Base-by-base conservation (phyloP, 495 filamentous ascomycete genomes). In the Hypoxylon lienhwacheense region DNA sequence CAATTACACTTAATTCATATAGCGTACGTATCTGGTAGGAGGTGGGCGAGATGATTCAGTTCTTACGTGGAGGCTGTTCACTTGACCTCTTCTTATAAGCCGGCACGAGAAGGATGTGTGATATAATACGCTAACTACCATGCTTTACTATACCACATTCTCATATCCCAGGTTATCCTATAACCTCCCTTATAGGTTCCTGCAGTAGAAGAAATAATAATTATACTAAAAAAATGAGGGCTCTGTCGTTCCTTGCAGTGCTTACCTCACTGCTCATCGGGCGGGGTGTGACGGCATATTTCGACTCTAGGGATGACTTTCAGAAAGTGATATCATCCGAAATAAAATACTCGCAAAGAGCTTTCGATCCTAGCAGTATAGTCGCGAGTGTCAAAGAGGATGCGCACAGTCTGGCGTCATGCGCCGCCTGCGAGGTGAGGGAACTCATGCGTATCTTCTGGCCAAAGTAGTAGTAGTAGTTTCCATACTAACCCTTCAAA, bases 371-470 rank as follows among this genome's bases (percentile, higher is more conserved):
- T 10, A 4, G 57, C n/a, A 45, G 26, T 11, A 29, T 64, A 1
- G 63, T 53, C 11, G 53, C 61, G 11, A 53, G 53, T 20, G 66
- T 69, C 11, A 64, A 61, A 58, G 52, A 63, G 24, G 75, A 77
- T 47, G 69, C 77, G 19, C 69, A 75, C 59, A 67, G 71, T 61
- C 69, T 70, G 1, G 67, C 68, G 1, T 70, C 70, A 20, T 81
- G 77, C 62, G 59, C 71, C 1, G 71, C 63, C 41, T 81, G 78
- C 47, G 70, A 80, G 65, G 75, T 76, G 47, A 19, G 70, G n/a
- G n/a, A n/a, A 22, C 26, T 17, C 8, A 6, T 21, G 11, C 29
- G 7, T n/a, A 21, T 20, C n/a, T 8, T 7, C 36, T n/a, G 0
- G 2, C 8, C 14, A 24, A 25, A 24, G 21, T 19, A 19, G 19